Conservation (phyloP, 768 basidiomycete genomes). For the Termitomyces titanicus region DNA sequence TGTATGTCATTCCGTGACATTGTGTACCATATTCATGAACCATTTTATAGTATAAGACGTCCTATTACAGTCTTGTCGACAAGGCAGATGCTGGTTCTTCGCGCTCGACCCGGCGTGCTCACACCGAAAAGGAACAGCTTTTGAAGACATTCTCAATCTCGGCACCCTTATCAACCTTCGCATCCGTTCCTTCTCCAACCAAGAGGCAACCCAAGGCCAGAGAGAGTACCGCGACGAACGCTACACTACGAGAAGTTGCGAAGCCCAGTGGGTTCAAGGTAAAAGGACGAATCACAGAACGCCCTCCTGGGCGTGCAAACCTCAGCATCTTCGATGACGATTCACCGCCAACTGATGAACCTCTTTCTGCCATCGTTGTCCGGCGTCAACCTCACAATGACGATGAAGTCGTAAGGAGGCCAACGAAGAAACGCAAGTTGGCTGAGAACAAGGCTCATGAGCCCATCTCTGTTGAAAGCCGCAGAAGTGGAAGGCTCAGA, state of each 20-base stretch:
- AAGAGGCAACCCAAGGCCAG: constrained; percentile 24
- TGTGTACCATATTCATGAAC: constrained; percentile 7
- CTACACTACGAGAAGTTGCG: constrained; percentile 26
- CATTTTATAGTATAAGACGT: constrained; percentile 49
- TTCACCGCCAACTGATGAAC: neutral
- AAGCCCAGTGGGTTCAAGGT: constrained; percentile 10
- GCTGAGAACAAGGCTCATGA: constrained; percentile 1
- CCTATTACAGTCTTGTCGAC: constrained; percentile 57
- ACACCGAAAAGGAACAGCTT: constrained; percentile 48
- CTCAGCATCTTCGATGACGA: constrained; percentile 4
- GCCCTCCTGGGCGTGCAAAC: neutral
- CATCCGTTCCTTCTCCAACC: constrained; percentile 6
- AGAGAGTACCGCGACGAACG: constrained; percentile 9
- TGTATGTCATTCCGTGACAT: constrained; percentile 37
- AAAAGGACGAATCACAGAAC: constrained; percentile 9
- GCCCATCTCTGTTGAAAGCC: constrained; percentile 10
- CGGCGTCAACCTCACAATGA: neutral
- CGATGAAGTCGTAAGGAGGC: neutral
- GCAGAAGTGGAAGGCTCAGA: constrained; percentile 17
- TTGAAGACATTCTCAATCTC: constrained; percentile 29
- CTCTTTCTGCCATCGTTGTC: constrained; percentile 6
- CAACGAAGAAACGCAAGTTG: constrained; percentile 12
- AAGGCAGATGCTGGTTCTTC: constrained; percentile 43
- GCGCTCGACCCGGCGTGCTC: constrained; percentile 59
- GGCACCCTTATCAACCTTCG: constrained; percentile 18